phyloP scores from a whole-genome alignment of 2,329 filamentous ascomycete species.

The Phialocephala subalpina region DNA sequence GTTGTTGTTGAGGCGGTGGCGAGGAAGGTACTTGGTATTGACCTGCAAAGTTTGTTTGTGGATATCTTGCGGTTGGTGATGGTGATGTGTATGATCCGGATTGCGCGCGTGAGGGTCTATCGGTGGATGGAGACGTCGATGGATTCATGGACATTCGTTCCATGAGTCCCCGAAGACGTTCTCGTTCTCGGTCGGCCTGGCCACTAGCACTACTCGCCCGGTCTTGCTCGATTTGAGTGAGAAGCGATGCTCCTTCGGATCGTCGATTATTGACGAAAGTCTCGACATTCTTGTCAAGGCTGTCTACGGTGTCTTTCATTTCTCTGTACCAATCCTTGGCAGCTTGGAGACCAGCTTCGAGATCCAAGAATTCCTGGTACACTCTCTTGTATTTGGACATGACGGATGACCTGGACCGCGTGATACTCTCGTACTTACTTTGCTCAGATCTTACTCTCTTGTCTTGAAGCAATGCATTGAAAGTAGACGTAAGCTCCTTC shows the following conservation, averaged over 20 bases:
- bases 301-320: constrained; percentile 94
- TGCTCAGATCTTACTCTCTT: constrained; percentile 93
- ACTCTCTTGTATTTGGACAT: constrained; percentile 89
- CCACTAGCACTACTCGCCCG: constrained; percentile 41
- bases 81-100: constrained; percentile 46
- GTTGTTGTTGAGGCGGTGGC: constrained; percentile 52
- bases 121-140: constrained; percentile 49
- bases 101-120: constrained; percentile 46
- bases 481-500: constrained; percentile 90
- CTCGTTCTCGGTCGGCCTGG: constrained; percentile 78
- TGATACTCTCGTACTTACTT: constrained; percentile 91
- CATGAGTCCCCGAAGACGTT: constrained; percentile 89
- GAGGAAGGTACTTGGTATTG: constrained; percentile 68
- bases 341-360: constrained; percentile 84
- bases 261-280: constrained; percentile 95
- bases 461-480: constrained; percentile 89
- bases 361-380: constrained; percentile 90
- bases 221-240: constrained; percentile 73
- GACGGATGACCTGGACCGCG: constrained; percentile 81
- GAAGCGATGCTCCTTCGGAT: constrained; percentile 87
- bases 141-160: constrained; percentile 92
- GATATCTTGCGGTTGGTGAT: constrained; percentile 55
- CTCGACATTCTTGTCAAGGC: constrained; percentile 93
- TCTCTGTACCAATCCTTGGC: constrained; percentile 95
- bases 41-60: constrained; percentile 60